Conservation (phyloP, 2,329 filamentous ascomycete genomes). For the Fusarium sp. region DNA sequence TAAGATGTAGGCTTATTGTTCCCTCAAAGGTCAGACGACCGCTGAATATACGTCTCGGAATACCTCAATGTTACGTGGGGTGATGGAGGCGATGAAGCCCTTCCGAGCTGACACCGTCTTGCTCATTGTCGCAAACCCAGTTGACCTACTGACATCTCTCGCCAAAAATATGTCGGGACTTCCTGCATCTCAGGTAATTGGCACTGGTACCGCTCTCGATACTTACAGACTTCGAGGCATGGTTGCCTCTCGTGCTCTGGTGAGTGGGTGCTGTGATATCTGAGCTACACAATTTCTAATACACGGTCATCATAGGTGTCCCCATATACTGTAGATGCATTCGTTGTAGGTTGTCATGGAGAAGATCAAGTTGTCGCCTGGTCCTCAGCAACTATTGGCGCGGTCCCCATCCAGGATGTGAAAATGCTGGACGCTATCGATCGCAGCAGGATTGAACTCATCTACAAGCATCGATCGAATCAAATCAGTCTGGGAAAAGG, state of each 20-base stretch:
- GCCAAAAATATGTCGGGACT: slow-evolving; percentile 58
- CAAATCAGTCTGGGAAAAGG: slow-evolving; percentile 61
- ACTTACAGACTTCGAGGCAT: slow-evolving; percentile 58
- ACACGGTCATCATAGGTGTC: neutral
- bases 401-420: slow-evolving; percentile 21
- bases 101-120: slow-evolving; percentile 58
- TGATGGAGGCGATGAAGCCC: slow-evolving; percentile 58
- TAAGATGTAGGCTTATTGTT: neutral
- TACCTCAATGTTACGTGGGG: slow-evolving; percentile 56
- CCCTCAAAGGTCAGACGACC: slow-evolving; percentile 25
- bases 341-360: slow-evolving; percentile 38
- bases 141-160: slow-evolving; percentile 63
- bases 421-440: slow-evolving; percentile 27
- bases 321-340: slow-evolving; percentile 17
- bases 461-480: slow-evolving; percentile 57
- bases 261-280: neutral
- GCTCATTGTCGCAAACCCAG: slow-evolving; percentile 63
- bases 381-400: slow-evolving; percentile 37
- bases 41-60: slow-evolving; percentile 51
- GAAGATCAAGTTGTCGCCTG: slow-evolving; percentile 36
- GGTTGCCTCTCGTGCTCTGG: slow-evolving; percentile 46
- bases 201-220: slow-evolving; percentile 63
- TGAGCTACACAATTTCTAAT: neutral
- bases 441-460: slow-evolving; percentile 46
- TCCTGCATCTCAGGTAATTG: slow-evolving; percentile 59